Percentiles rank a stretch among this genome's conserved stretches.
Evolutionary conservation across 106 monocot genomes (phyloP).

Genomic region (Allium cepa): DNA sequence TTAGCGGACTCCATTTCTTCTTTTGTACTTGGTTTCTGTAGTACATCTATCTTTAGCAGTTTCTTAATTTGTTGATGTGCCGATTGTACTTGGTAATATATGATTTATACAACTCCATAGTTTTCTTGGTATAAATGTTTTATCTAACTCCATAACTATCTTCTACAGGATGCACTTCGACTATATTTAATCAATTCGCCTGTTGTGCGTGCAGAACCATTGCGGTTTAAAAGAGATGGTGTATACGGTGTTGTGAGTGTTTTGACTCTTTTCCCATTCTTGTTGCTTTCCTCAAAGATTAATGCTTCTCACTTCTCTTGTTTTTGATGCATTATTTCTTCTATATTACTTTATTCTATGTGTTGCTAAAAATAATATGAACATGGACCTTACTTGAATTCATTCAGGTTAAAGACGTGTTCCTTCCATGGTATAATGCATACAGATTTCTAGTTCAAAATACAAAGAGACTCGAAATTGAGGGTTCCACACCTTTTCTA

Average conservation of each 20-base stretch:
- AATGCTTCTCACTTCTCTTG: background rate
- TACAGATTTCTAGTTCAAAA: conserved; percentile 98
- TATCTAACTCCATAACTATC: background rate
- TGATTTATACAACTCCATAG: too few species aligned
- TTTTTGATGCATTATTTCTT: background rate
- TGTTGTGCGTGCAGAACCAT: conserved; percentile 88
- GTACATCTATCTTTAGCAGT: too few species aligned
- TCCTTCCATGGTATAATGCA: conserved; percentile 99
- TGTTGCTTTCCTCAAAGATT: background rate
- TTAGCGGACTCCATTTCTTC: too few species aligned
- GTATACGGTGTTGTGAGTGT: conserved; percentile 87
- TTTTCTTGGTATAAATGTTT: too few species aligned
- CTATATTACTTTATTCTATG: background rate
- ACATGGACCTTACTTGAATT: conserved; percentile 7
- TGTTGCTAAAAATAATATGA: background rate
- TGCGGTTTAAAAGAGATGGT: conserved; percentile 87
- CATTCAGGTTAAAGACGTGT: conserved; percentile 94
- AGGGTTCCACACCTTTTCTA: conserved; percentile 57
- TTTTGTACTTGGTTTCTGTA: too few species aligned
- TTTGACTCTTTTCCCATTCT: background rate
- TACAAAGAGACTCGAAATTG: conserved; percentile 85
- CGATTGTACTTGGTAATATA: too few species aligned
- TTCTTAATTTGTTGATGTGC: too few species aligned
- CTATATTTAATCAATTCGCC: conserved; percentile 94
- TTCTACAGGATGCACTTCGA: conserved; percentile 81